Conservation (phyloP, 2,329 filamentous ascomycete genomes). For the Ceratocystiopsis minuta region DNA sequence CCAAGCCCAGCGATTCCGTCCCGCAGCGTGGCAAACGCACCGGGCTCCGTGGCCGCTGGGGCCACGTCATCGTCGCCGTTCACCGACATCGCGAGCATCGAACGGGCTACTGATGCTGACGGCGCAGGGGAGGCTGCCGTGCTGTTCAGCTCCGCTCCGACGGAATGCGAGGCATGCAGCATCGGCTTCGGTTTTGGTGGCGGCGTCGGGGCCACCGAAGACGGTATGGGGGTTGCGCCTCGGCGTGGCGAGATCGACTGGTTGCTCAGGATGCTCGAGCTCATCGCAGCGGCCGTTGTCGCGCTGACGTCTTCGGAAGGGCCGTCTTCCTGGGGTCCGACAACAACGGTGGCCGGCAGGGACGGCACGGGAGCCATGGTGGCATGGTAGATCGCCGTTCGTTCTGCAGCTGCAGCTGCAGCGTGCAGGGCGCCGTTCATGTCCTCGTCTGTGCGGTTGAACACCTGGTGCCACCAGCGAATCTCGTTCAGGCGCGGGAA, state of each 20-base stretch:
- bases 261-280: conserved; percentile 8
- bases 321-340: conserved; percentile 26
- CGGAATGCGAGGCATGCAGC: conserved; percentile 12
- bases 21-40: conserved; percentile 8
- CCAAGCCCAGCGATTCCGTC: conserved; percentile 10
- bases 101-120: conserved; percentile 2
- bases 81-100: conserved; percentile 7
- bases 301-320: conserved; percentile 22
- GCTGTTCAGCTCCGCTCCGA: conserved; percentile 5
- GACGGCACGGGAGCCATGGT: not conserved
- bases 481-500: conserved; percentile 61
- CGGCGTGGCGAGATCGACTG: conserved; percentile 13
- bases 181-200: conserved; percentile 11
- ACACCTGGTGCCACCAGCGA: conserved; percentile 87
- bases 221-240: conserved; percentile 15
- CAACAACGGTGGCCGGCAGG: conserved; percentile 2
- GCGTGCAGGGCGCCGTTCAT: conserved; percentile 62
- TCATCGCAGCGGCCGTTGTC: not conserved
- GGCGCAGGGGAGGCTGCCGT: not conserved
- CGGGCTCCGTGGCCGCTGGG: conserved; percentile 5
- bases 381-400: conserved; percentile 15
- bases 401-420: conserved; percentile 31
- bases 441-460: conserved; percentile 71
- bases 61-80: not conserved
- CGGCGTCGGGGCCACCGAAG: not conserved